Evolutionary conservation across 257 asterid genomes (phyloP), one percentile per base, ranked within the genome.

Genomic region (Penstemon barbatus): DNA sequence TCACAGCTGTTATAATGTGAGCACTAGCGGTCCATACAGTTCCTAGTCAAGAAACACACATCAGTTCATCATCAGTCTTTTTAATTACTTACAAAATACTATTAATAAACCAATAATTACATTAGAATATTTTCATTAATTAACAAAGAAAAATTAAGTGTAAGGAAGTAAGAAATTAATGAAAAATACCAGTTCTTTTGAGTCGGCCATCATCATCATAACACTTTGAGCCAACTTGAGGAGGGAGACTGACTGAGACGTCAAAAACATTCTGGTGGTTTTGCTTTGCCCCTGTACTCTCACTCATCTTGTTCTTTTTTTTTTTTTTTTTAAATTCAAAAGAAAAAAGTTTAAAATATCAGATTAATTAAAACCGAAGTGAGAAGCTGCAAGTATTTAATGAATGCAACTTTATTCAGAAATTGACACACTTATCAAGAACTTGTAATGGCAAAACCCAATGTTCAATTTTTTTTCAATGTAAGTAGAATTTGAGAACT

Each of bases 131-230:
- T 25, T 25, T 25, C 33, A 25, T 25, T 25, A 25, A 25, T 25
- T 25, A 25, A 25, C 33, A 25, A 25, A 25, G 33, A 1, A 25
- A 7, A 5, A 6, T 7, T 7, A 60, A 12, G 5, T 12, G 1
- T 15, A 15, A 15, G 18, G 18, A 6, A 11, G 3, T 11, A 12
- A 43, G 10, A 12, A 45, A 15, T 5, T 25, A 6, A 44, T 25
- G 5, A 37, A 7, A 5, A 6, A 1, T 73, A 80, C 88, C 89
- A 44, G 78, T 78, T 60, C 89, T 68, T 52, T 81, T 84, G 81
- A 78, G 77, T 11, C 71, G 74, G 56, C 84, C 89, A 51, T 84
- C 89, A 51, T 84, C 89, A 19, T 84, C 86, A 25, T 78, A 78
- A 50, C 77, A 78, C 64, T 81, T 75, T 38, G 80, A 63, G 48